Conservation (phyloP, 768 basidiomycete genomes). For the Xanthoconium purpureum region DNA sequence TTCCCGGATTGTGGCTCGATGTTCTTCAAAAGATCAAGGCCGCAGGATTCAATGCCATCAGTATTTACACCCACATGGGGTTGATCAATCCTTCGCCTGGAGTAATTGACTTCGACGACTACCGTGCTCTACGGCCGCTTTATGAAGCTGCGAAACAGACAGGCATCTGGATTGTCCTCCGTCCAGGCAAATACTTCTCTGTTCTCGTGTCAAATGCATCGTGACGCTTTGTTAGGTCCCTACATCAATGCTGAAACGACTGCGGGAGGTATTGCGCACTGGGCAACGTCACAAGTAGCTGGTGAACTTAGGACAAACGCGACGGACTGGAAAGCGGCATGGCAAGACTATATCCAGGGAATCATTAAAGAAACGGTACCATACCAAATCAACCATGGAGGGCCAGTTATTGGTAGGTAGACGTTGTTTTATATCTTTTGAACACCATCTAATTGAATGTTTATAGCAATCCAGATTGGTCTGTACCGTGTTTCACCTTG, state of each 20-base stretch:
- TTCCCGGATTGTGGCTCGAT: slow-evolving; percentile 77
- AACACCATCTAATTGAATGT: background rate
- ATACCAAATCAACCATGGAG: slow-evolving; percentile 68
- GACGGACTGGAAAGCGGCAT: slow-evolving; percentile 64
- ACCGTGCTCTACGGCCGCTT: slow-evolving; percentile 64
- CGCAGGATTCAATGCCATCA: slow-evolving; percentile 73
- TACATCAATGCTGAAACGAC: slow-evolving; percentile 81
- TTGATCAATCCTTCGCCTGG: slow-evolving; percentile 71
- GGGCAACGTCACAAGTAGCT: slow-evolving; percentile 67
- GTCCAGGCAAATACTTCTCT: slow-evolving; percentile 56
- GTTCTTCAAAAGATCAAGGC: slow-evolving; percentile 81
- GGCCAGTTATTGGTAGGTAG: slow-evolving; percentile 66
- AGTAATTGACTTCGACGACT: slow-evolving; percentile 69
- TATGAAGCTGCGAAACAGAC: slow-evolving; percentile 71
- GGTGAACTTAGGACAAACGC: slow-evolving; percentile 68
- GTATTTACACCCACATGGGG: slow-evolving; percentile 81
- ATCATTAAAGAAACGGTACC: slow-evolving; percentile 58
- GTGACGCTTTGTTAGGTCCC: slow-evolving; percentile 21
- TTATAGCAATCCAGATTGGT: slow-evolving; percentile 57
- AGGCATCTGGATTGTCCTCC: slow-evolving; percentile 75
- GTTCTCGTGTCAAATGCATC: background rate
- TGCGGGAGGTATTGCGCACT: slow-evolving; percentile 69
- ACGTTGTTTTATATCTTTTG: background rate
- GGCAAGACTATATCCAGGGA: slow-evolving; percentile 68
- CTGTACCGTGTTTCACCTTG: slow-evolving; percentile 7